phyloP scores from a whole-genome alignment of 805 yeast species.

The Yarrowia bubula region DNA sequence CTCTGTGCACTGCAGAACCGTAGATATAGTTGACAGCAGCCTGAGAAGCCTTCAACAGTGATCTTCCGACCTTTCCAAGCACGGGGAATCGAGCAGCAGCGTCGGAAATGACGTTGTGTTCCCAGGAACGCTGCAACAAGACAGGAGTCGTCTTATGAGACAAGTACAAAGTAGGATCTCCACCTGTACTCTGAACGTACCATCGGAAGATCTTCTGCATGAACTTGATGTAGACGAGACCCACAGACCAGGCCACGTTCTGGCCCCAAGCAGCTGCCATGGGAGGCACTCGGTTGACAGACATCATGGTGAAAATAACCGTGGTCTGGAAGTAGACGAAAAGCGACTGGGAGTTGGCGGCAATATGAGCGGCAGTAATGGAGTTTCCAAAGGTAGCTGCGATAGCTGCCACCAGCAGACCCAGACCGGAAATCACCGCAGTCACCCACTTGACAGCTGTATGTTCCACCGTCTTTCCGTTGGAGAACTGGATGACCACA shows the following conservation, averaged over 20 bases:
- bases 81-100: neutral
- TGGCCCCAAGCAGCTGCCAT: constrained; percentile 91
- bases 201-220: constrained; percentile 88
- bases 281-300: constrained; percentile 84
- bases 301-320: constrained; percentile 78
- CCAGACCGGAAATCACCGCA: constrained; percentile 84
- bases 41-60: constrained; percentile 3
- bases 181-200: constrained; percentile 95
- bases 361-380: constrained; percentile 81
- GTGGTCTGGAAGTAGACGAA: constrained; percentile 87
- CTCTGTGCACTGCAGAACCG: constrained; percentile 11
- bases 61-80: constrained; percentile 2
- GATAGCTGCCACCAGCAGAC: constrained; percentile 79
- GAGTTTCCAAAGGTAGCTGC: constrained; percentile 83
- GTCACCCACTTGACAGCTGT: constrained; percentile 89
- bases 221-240: constrained; percentile 70
- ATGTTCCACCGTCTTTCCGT: constrained; percentile 79
- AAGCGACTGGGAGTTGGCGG: constrained; percentile 81
- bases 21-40: constrained; percentile 9
- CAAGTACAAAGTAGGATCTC: constrained; percentile 68
- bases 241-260: constrained; percentile 94
- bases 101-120: neutral
- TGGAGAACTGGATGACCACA: constrained; percentile 68
- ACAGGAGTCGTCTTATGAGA: constrained; percentile 58
- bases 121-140: constrained; percentile 56